phyloP scores from a whole-genome alignment of 305 asterid species.

The Rubia occidens region DNA sequence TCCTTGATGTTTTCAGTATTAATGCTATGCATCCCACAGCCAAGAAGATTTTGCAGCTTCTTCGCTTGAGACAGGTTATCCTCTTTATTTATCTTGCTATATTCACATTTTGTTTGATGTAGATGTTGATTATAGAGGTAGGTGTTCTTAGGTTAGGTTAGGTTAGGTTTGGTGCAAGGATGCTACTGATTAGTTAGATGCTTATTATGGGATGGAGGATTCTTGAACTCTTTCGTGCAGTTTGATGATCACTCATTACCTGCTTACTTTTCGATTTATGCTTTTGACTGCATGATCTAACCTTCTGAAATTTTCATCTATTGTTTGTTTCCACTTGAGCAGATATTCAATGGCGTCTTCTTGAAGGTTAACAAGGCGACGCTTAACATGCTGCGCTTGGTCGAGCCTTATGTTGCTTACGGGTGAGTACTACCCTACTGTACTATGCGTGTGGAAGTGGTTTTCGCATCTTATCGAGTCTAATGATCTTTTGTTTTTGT shows the following conservation, averaged over 20 bases:
- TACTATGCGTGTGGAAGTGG: background rate
- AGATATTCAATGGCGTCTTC: slow-evolving; percentile 76
- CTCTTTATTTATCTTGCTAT: background rate
- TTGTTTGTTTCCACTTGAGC: slow-evolving; percentile 12
- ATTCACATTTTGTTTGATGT: no score
- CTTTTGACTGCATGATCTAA: no score
- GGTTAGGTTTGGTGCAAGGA: no score
- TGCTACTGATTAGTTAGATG: no score
- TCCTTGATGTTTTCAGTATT: slow-evolving; percentile 31
- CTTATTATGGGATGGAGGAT: no score
- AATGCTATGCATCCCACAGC: slow-evolving; percentile 41
- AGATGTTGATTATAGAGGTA: no score
- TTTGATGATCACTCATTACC: no score
- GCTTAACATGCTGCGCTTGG: slow-evolving; percentile 60
- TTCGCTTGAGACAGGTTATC: background rate
- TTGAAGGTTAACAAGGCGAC: slow-evolving; percentile 80
- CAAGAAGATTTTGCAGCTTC: background rate
- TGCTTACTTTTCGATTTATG: no score
- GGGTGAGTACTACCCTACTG: slow-evolving; percentile 29
- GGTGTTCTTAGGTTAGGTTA: no score
- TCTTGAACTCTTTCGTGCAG: no score
- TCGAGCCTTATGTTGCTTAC: slow-evolving; percentile 67
- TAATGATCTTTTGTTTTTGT: background rate
- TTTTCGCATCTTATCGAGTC: background rate
- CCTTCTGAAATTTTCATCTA: background rate